Evolutionary conservation across 2,329 filamentous ascomycete genomes (phyloP).

Genomic region (Cytospora leucostoma): DNA sequence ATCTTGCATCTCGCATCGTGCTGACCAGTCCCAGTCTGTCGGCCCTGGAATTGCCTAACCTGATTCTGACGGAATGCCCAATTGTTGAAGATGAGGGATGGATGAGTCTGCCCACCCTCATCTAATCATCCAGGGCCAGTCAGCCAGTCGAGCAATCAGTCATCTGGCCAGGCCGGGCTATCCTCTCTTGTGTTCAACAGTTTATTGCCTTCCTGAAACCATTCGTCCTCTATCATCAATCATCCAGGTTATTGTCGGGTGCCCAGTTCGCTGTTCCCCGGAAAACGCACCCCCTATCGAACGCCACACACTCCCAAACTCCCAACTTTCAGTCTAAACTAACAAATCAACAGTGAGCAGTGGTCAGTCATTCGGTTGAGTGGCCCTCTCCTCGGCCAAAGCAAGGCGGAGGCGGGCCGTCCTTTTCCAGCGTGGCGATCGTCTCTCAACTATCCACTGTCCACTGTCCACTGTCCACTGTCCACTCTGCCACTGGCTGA

Average conservation of each 20-base stretch:
- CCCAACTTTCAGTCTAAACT: background rate
- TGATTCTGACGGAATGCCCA: no score
- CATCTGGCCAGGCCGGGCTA: no score
- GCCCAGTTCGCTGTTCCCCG: background rate
- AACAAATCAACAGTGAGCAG: no score
- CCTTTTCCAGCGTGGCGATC: conserved; percentile 10
- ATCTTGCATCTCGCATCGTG: background rate
- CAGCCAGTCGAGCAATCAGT: no score
- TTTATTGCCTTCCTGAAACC: background rate
- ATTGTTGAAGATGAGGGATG: background rate
- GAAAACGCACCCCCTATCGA: background rate
- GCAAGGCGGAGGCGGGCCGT: conserved; percentile 3
- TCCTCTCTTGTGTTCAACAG: background rate
- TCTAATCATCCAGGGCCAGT: no score
- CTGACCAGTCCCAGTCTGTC: conserved; percentile 9
- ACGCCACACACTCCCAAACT: background rate
- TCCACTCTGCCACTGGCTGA: background rate
- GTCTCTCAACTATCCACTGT: background rate
- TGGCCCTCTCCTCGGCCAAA: background rate
- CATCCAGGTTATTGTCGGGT: background rate
- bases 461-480: background rate
- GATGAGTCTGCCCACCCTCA: background rate
- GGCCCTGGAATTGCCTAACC: conserved; percentile 13
- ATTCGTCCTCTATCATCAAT: background rate
- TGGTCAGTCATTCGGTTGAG: background rate